Base-by-base conservation (phyloP, 768 basidiomycete species). In the Podaxis sp. region DNA sequence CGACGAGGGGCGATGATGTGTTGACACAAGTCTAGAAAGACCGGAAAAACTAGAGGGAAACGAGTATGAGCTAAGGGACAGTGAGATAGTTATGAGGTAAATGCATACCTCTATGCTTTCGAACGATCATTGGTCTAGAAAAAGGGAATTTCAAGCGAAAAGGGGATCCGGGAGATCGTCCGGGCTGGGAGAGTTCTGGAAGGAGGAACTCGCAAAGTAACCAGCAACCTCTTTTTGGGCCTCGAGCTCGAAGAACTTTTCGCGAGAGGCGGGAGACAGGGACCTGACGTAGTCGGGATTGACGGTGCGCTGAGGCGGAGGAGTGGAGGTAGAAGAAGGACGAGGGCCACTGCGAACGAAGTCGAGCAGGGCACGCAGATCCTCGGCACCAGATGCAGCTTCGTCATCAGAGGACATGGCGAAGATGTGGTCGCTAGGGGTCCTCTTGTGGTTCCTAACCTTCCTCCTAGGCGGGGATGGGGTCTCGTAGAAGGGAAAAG, bases 171-270 rank as follows among this genome's bases (percentile, higher is more conserved):
- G 91, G 53, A 93, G 76, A 70, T 90, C 90, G 64, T 92, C 91
- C 57, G 91, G 91, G 69, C 87, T 91, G 15, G 91, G 91, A 63
- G 89, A 91, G 79, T 91, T 93, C 81, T 92, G 91, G 85, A 91
- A 93, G 69, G 82, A 78, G 36, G 90, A 91, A 69, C 89, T 91
- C 67, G 91, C 90, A 73, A 90, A 93, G 71, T 84, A 90, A 7
- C 82, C 82, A 8, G 70, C 72, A 24, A 69, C 71, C 67, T 74
- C 73, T 62, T 73, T 75, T 52, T 66, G 69, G 3, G 75, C 75
- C 66, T 79, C 73, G 8, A 66, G 70, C 65, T 76, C 75, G 40
- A 71, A 68, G 54, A 72, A 68, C 52, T 66, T 69, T 62, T 77
- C 77, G 24, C 62, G 65, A 48, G 60, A 66, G 58, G 58, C 65